Base-by-base conservation (phyloP, 1,284 basidiomycete species). In the Meira nashicola region DNA sequence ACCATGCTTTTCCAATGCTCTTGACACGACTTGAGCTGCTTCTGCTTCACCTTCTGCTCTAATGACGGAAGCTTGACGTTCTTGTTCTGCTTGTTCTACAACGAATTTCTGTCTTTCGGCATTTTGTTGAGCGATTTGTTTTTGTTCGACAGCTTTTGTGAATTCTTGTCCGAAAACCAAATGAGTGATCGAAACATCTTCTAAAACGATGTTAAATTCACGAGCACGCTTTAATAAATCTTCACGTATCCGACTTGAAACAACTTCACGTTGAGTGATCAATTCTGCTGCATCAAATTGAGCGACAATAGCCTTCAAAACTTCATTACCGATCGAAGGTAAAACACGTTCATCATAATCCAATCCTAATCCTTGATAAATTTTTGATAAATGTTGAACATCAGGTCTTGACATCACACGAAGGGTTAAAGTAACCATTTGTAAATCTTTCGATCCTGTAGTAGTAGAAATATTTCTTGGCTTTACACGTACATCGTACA, bases 261-360 rank as follows among this genome's bases (percentile, higher is more conserved):
- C 82, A 38, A 84, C 81, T 75, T 85, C 83, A 72, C 84, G 79
- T 78, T 84, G 83, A 19, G 83, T 84, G 71, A 85, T 99, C 70
- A 99, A 83, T 81, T 99, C 94, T 17, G 94, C 93, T 44, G 94
- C 94, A 80, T 99, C 94, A 71, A 97, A 98, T 79, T 98, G 94
- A 11, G 94, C 94, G 0, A 99, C 95, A 62, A 94, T 96, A 57
- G 89, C 90, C 82, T 99, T 98, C 53, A 78, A 66, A 33, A 99
- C 93, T 82, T 99, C 94, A 78, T 98, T 98, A 47, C 92, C 93
- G 76, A 97, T 81, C 39, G 80, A 80, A 7, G 81, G 81, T 15
- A 81, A 70, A 1, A 95, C 58, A 73, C 92, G 86, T 82, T 99
- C 94, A 80, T 98, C 95, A 80, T 98, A 99, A 80, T 98, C 95